Conservation (phyloP, 305 asterid species). For the Fraxinus dipetala region DNA sequence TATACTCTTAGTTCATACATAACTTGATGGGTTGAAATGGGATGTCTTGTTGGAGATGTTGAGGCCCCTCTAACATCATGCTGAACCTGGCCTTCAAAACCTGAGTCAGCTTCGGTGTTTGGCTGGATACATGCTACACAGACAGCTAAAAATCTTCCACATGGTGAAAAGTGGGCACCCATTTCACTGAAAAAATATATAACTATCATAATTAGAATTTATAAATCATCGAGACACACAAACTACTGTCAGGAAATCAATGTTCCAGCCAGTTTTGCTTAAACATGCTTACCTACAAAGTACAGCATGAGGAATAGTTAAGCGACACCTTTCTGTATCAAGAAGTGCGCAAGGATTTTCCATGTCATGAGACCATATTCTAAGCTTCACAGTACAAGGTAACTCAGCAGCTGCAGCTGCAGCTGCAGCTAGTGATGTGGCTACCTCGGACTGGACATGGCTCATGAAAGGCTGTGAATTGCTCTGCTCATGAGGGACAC, state of each 20-base stretch:
- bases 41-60: slow-evolving; percentile 96
- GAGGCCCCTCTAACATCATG: slow-evolving; percentile 69
- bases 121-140: slow-evolving; percentile 95
- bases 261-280: slow-evolving; percentile 14
- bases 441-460: slow-evolving; percentile 79
- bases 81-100: slow-evolving; percentile 61
- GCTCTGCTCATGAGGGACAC: slow-evolving; percentile 46
- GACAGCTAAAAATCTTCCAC: slow-evolving; percentile 93
- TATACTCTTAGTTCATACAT: slow-evolving; percentile 91
- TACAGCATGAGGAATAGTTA: slow-evolving; percentile 89
- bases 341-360: slow-evolving; percentile 69
- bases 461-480: slow-evolving; percentile 52
- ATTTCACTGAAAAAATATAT: slow-evolving; percentile 61
- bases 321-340: slow-evolving; percentile 61
- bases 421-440: slow-evolving; percentile 78
- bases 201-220: slow-evolving; percentile 22
- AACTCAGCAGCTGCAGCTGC: slow-evolving; percentile 93
- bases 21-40: slow-evolving; percentile 77
- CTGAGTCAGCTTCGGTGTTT: slow-evolving; percentile 65
- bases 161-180: slow-evolving; percentile 98
- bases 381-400: slow-evolving; percentile 92
- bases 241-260: slow-evolving; percentile 14
- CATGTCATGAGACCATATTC: slow-evolving; percentile 88
- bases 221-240: not conserved
- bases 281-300: slow-evolving; percentile 71